These are phyloP conservation scores for Colletotrichum sp. DNA, from an alignment of 2,329 filamentous ascomycete genomes.

Conservation along the genomic window DNA sequence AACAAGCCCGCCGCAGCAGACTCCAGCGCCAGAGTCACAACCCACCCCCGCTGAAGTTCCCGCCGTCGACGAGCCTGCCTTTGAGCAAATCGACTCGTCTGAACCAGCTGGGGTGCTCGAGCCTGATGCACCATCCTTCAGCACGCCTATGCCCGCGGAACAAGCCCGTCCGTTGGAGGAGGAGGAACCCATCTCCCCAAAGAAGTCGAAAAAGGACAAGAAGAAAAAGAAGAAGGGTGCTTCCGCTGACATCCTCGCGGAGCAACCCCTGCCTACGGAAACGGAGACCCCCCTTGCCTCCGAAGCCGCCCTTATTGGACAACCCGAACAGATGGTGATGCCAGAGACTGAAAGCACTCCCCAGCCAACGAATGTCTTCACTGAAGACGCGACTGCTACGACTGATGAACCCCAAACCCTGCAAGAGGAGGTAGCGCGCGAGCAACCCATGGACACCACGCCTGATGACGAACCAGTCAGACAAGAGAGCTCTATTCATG, in stretches of 20 bases:
- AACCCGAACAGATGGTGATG: neutral
- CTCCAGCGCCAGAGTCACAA: neutral
- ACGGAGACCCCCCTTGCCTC: neutral
- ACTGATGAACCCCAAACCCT: neutral
- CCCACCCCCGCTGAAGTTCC: neutral
- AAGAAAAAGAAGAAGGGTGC: neutral
- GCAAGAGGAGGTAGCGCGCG: neutral
- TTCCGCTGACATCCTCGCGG: neutral
- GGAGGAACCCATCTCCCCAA: constrained; percentile 3
- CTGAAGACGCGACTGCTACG: neutral
- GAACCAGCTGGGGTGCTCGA: neutral
- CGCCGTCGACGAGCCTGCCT: neutral
- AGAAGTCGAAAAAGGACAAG: constrained; percentile 29
- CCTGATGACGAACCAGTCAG: neutral
- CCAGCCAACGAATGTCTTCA: neutral
- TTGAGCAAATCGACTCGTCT: neutral
- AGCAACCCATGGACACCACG: neutral
- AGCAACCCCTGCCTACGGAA: neutral
- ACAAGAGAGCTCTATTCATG: neutral
- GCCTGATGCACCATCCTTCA: neutral
- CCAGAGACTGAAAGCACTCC: neutral
- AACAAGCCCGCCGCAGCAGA: neutral
- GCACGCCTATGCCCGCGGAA: neutral
- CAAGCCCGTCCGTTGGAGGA: neutral
- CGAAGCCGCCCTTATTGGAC: neutral